phyloP scores from a whole-genome alignment of 306 rosid genomes.

The Mucuna pruriens region DNA sequence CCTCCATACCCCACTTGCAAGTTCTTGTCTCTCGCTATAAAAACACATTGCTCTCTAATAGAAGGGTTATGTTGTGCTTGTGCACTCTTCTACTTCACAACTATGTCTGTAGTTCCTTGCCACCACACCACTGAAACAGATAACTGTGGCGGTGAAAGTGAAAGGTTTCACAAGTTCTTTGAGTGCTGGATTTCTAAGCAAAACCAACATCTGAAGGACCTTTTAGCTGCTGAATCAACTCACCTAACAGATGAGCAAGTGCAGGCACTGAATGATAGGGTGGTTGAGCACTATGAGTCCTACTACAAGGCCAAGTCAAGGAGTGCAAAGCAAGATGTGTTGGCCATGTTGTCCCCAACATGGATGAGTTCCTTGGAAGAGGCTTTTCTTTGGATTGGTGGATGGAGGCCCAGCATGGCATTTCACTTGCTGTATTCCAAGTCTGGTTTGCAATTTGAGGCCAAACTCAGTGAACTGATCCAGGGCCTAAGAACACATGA shows the following conservation, averaged over 20 bases:
- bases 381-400: conserved; percentile 78
- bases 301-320: conserved; percentile 53
- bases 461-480: conserved; percentile 31
- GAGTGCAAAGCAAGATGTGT: conserved; percentile 46
- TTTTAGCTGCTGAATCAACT: conserved; percentile 34
- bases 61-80: not conserved
- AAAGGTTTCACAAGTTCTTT: conserved; percentile 52
- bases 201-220: conserved; percentile 43
- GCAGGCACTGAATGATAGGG: conserved; percentile 39
- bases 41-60: not conserved
- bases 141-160: conserved; percentile 27
- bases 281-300: conserved; percentile 50
- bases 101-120: conserved; percentile 32
- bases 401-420: conserved; percentile 75
- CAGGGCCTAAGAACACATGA: conserved; percentile 43
- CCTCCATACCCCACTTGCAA: conserved; percentile 37
- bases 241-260: not conserved
- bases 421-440: conserved; percentile 68
- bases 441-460: conserved; percentile 62
- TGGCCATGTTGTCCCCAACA: conserved; percentile 49
- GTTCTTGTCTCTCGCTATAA: not conserved
- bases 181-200: conserved; percentile 58
- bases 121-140: not conserved
- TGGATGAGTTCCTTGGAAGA: conserved; percentile 65
- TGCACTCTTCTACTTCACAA: not conserved